Conservation (phyloP, 805 yeast species). For the Kuraishia ogatae region DNA sequence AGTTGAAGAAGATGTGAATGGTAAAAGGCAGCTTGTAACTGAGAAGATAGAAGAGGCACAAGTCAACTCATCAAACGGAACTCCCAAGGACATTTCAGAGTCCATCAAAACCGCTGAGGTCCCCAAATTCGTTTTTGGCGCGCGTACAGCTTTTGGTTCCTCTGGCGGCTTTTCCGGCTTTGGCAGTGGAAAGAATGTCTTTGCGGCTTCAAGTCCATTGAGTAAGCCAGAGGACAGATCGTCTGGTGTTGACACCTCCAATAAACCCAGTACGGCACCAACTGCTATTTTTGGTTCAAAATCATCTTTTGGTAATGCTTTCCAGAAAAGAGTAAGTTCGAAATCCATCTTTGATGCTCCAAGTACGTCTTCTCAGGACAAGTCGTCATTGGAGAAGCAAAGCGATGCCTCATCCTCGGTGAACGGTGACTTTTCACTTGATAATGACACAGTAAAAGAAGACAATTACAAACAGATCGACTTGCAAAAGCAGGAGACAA, state of each 20-base stretch:
- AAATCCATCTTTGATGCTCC: conserved; percentile 47
- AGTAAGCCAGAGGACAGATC: conserved; percentile 3
- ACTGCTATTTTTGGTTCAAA: conserved; percentile 34
- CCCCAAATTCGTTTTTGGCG: conserved; percentile 50
- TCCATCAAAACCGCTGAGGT: conserved; percentile 6
- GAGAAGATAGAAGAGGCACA: not conserved
- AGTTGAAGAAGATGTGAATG: not conserved
- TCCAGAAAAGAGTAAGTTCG: conserved; percentile 39
- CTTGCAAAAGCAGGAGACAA: conserved; percentile 46
- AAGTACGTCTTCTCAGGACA: conserved; percentile 8
- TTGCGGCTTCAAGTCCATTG: conserved; percentile 20
- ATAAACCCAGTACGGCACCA: conserved; percentile 5
- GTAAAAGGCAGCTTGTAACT: not conserved
- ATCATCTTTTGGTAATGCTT: conserved; percentile 43
- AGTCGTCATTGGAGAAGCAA: conserved; percentile 9
- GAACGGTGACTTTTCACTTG: not conserved
- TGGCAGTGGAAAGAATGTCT: conserved; percentile 21
- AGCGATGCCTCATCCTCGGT: conserved; percentile 8
- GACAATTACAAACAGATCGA: conserved; percentile 48
- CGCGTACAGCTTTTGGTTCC: conserved; percentile 40
- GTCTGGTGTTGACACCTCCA: conserved; percentile 3
- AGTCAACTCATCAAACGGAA: not conserved
- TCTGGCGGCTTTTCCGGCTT: conserved; percentile 27
- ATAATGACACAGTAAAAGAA: conserved; percentile 19
- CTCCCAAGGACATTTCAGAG: not conserved